Base-by-base conservation (phyloP, 805 yeast genomes). In the Ascoidea asiatica region DNA sequence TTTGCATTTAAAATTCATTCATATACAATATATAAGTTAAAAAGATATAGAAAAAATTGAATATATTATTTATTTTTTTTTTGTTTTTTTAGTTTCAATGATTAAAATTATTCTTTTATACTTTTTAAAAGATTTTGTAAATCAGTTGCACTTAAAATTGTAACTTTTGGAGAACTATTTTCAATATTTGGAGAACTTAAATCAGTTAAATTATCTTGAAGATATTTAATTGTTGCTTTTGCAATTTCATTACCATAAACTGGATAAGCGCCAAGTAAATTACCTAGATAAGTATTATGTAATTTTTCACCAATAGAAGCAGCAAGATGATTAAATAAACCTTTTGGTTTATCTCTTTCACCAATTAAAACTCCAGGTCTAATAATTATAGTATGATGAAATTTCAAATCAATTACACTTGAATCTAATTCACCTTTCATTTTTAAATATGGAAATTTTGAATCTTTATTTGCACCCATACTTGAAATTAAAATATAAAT, bases 291-390 rank as follows among this genome's bases (percentile, higher is more conserved):
- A 2, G 73, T 58, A 40, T 64, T 59, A 48, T 66, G 63, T 8
- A 62, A 19, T 41, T 50, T 45, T 2, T 49, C 41, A 40, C 68
- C 68, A 15, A 74, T 18, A 2, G 51, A 59, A 13, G 56, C 61
- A 13, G 56, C 57, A 1, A 62, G 2, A 13, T 49, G 54, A 45
- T 64, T 68, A 4, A 56, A 56, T 4, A 62, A 51, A 0, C 73
- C 75, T 44, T 67, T 70, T 2, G 60, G 47, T 5, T 48, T 29
- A 17, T 63, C 67, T 53, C 95, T 66, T 22, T 73, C 71, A 4
- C 95, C 95, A 5, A 84, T 53, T 36, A 87, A 63, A 1, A 67
- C 58, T 13, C 95, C 95, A 0, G 96, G 96, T 54, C 85, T 71
- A 45, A 88, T 59, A 48, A 88, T 81, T 43, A 86, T 72, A 1